Base-by-base conservation (phyloP, 345 rosid species). In the Gynandropsis gynandra region DNA sequence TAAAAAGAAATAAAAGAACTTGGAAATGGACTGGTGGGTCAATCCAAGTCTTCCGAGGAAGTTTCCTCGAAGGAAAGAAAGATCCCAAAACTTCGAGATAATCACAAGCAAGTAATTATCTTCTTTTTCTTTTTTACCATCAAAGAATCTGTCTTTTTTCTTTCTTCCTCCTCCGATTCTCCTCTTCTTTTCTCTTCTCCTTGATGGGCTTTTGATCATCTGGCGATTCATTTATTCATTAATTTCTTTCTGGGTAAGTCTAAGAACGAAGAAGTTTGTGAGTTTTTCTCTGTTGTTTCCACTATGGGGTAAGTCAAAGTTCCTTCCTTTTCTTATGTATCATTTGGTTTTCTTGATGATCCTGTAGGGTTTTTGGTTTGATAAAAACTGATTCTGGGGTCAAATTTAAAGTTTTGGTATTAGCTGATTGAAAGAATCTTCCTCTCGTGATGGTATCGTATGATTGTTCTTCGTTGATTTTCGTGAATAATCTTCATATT, bases 281-380 rank as follows among this genome's bases (percentile, higher is more conserved):
- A 24, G 29, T 5, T 2, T 24, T 16, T 47, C 11, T 42, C 45
- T 38, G 32, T 27, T 27, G 0, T 47, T 48, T 24, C 48, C 55
- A 31, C 55, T 11, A 49, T 59, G 63, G 63, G 63, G 63, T 48
- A 48, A 59, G 55, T 59, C 15, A 48, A 12, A 24, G 29, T 24
- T 24, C 29, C 2, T 24, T 24, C 29, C 29, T 24, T 39, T 8
- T 10, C 12, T 27, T 9, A 5, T 13, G 14, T 49, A 4, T 49
- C 13, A n/a, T 36, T 8, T 9, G 5, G 4, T 49, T 46, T 3
- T 10, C 11, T 37, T 9, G 40, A 4, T 36, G 10, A 0, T 50
- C 35, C 12, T 34, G 8, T 16, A 21, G 18, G 24, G 10, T 19
- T 17, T 42, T 42, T 42, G 15, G 52, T 7, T 3, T 36, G 35